Evolutionary conservation across 768 basidiomycete species (phyloP).

Genomic region (Podaxis sp.): DNA sequence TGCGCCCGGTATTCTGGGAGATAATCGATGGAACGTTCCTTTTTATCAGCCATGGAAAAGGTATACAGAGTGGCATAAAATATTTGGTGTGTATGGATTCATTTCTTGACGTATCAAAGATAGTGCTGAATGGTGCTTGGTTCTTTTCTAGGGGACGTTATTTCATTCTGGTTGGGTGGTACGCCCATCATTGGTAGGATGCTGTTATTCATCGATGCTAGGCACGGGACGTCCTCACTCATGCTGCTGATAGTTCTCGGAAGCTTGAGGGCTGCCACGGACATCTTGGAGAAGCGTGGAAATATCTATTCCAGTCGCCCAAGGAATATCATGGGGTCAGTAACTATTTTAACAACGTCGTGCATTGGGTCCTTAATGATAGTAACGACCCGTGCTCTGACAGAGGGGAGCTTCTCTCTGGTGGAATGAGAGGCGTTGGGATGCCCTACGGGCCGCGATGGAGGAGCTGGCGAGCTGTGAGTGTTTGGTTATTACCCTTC

Average conservation of each 20-base stretch:
- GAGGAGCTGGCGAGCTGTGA: slow-evolving; percentile 33
- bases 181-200: slow-evolving; percentile 23
- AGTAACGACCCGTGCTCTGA: neutral
- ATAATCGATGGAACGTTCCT: slow-evolving; percentile 19
- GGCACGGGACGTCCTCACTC: neutral
- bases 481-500: slow-evolving; percentile 1
- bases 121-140: neutral
- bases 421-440: slow-evolving; percentile 31
- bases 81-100: slow-evolving; percentile 17
- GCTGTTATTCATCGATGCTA: neutral
- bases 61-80: slow-evolving; percentile 21
- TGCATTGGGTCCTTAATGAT: neutral
- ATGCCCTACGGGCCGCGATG: slow-evolving; percentile 33
- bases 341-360: neutral
- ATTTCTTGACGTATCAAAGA: neutral
- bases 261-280: slow-evolving; percentile 28
- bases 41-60: slow-evolving; percentile 20
- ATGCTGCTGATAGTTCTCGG: slow-evolving; percentile 23
- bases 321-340: slow-evolving; percentile 30
- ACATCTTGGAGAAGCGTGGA: slow-evolving; percentile 32
- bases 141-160: slow-evolving; percentile 17
- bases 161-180: slow-evolving; percentile 22
- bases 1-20: slow-evolving; percentile 17
- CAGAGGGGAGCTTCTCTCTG: slow-evolving; percentile 31
- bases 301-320: slow-evolving; percentile 36